Percentiles rank a stretch among this genome's conserved stretches.
Evolutionary conservation across 495 filamentous ascomycete genomes (phyloP).

Genomic region (Penicillium malachiteum): DNA sequence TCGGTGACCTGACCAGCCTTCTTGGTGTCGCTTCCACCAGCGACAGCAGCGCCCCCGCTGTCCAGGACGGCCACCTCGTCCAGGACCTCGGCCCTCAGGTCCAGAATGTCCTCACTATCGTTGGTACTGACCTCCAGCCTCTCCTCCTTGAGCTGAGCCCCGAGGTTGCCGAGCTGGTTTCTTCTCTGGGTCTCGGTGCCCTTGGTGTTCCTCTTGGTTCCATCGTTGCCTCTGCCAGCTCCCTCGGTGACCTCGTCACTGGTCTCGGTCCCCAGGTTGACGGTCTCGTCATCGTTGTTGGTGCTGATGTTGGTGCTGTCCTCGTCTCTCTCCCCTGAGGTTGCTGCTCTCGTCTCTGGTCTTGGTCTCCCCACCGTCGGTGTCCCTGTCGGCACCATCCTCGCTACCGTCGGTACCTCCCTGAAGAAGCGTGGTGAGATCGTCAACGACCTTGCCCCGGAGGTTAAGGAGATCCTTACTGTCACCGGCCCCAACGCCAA

Average conservation of each 20-base stretch:
- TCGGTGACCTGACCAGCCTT: conserved; percentile 24
- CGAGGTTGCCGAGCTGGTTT: conserved; percentile 25
- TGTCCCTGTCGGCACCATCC: conserved; percentile 24
- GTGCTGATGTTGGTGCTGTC: conserved; percentile 29
- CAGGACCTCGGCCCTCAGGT: conserved; percentile 30
- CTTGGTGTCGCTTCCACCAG: conserved; percentile 15
- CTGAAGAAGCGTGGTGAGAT: conserved; percentile 30
- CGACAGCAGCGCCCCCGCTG: conserved; percentile 9
- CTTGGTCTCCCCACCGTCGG: conserved; percentile 32
- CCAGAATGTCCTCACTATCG: conserved; percentile 29
- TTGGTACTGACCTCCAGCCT: conserved; percentile 18
- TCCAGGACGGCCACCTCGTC: conserved; percentile 27
- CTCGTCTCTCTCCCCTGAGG: conserved; percentile 36
- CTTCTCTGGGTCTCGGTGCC: conserved; percentile 23
- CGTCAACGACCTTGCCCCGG: conserved; percentile 34
- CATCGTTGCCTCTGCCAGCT: conserved; percentile 30
- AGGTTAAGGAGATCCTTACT: conserved; percentile 33
- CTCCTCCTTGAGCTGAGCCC: conserved; percentile 30
- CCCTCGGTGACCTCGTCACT: conserved; percentile 31
- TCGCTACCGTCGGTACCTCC: conserved; percentile 24
- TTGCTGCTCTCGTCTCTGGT: conserved; percentile 31
- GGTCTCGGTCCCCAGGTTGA: conserved; percentile 30
- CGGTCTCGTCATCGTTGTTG: conserved; percentile 32
- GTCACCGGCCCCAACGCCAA: conserved; percentile 33
- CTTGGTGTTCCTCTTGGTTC: conserved; percentile 25